Conservation (phyloP, 345 rosid genomes). For the Mangifera indica region DNA sequence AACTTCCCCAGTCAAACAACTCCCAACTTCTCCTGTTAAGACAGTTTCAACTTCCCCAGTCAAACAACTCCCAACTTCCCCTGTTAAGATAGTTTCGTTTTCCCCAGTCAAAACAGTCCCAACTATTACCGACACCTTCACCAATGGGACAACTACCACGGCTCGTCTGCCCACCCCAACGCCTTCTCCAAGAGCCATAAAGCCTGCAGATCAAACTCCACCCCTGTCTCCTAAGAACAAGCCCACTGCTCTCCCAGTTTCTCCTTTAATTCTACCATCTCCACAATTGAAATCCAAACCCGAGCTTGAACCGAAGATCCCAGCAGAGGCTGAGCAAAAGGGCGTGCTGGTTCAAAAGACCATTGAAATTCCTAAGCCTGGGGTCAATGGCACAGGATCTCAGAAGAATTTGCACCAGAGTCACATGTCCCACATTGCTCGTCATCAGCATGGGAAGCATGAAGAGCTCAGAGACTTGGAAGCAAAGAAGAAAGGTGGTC, state of each 20-base stretch:
- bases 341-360: conserved; percentile 55
- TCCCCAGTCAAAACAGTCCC: conserved; percentile 13
- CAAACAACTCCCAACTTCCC: no score
- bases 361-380: conserved; percentile 40
- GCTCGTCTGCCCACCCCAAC: not conserved
- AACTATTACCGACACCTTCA: not conserved
- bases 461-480: conserved; percentile 13
- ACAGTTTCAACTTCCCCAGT: no score
- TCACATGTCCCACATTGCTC: conserved; percentile 22
- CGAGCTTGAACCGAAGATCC: conserved; percentile 39
- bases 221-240: conserved; percentile 41
- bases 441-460: conserved; percentile 17
- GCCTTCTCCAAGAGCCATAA: conserved; percentile 19
- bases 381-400: conserved; percentile 7
- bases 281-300: conserved; percentile 44
- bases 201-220: conserved; percentile 32
- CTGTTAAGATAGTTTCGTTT: not conserved
- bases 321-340: conserved; percentile 59
- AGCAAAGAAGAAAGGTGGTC: conserved; percentile 24
- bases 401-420: conserved; percentile 17
- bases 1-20: no score
- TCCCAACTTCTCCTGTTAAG: no score
- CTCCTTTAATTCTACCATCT: conserved; percentile 77
- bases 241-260: conserved; percentile 52
- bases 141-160: no score